Conservation (phyloP, 176 grass and related monocot species). For the Tillandsia leiboldiana region DNA sequence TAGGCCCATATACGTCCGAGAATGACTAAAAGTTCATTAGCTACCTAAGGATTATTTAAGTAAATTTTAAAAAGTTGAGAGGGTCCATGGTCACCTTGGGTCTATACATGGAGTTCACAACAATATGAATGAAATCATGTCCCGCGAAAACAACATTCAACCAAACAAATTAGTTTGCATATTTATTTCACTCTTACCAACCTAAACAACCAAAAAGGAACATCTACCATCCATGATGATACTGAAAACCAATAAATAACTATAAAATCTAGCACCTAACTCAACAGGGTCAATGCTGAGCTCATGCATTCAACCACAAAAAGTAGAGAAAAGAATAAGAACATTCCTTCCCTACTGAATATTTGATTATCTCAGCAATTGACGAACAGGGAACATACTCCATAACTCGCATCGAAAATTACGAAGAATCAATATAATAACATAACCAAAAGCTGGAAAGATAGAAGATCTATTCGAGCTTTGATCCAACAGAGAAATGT, state of each 20-base stretch:
- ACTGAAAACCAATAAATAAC: neutral
- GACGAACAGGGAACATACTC: neutral
- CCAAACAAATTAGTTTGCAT: conserved; percentile 3
- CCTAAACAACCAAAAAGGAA: conserved; percentile 13
- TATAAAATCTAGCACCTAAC: neutral
- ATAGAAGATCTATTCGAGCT: no score
- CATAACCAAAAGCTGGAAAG: no score
- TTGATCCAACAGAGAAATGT: no score
- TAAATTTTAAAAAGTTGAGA: no score
- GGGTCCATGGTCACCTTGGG: no score
- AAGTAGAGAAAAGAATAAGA: neutral
- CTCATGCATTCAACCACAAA: neutral
- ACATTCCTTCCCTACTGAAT: neutral
- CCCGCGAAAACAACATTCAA: conserved; percentile 17
- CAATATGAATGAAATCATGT: neutral
- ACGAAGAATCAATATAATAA: neutral
- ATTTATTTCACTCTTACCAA: neutral
- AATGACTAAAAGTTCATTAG: no score
- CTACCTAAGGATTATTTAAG: no score
- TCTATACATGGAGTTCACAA: no score
- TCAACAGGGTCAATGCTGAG: neutral
- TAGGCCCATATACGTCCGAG: no score
- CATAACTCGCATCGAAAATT: neutral
- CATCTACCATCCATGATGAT: neutral
- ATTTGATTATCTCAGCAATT: neutral